Evolutionary conservation across 1,284 basidiomycete genomes (phyloP), one percentile per base, ranked within the genome.

Genomic region (Laetiporus sulphureus): DNA sequence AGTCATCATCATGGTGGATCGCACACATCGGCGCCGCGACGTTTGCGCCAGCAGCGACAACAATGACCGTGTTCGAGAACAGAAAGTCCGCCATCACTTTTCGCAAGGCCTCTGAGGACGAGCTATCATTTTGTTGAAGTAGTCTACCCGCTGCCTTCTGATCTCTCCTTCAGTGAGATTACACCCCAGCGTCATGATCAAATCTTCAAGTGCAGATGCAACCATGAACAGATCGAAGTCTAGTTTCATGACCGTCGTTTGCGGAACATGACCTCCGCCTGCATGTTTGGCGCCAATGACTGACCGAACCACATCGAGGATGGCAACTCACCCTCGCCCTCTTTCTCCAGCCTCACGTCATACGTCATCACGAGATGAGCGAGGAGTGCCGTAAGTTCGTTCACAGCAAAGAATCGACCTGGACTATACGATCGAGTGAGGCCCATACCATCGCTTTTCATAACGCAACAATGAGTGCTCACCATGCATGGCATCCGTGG

Each of bases 61-160:
- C 25, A 27, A 13, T 27, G n/a, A n/a, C n/a, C 25, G 8, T 13
- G 13, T 27, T 27, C 13, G 25, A 27, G 25, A 27, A 67, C 2
- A 55, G 59, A 42, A 66, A 63, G 23, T 65, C 60, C 29, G 57
- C 49, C 53, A 68, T 50, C 15, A 62, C 63, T 42, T 58, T 58
- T 43, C 69, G n/a, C n/a, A n/a, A n/a, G n/a, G n/a, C n/a, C n/a
- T n/a, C n/a, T n/a, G n/a, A n/a, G n/a, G n/a, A n/a, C n/a, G n/a
- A n/a, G n/a, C n/a, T n/a, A n/a, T n/a, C n/a, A n/a, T n/a, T n/a
- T n/a, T n/a, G n/a, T n/a, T n/a, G n/a, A 48, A 31, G 13, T 39
- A 38, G 1, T 48, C 51, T 19, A 49, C 51, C 7, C 40, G 31
- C n/a, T n/a, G n/a, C n/a, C n/a, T n/a, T n/a, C n/a, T n/a, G n/a